Evolutionary conservation across 805 yeast species (phyloP).

Genomic region (Wickerhamomyces silvicola): DNA sequence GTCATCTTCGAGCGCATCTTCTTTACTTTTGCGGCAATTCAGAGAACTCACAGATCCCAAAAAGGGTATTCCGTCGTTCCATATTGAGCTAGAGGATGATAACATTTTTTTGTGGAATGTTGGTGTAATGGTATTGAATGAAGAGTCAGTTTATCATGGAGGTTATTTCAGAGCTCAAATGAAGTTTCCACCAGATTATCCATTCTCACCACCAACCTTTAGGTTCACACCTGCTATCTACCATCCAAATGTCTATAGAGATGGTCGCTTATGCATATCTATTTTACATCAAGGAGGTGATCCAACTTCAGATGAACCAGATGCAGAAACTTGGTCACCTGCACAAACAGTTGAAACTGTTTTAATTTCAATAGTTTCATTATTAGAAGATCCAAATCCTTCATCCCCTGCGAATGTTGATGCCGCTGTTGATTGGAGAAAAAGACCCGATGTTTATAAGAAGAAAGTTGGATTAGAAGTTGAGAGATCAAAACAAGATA

Average conservation of each 20-base stretch:
- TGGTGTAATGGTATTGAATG: slow-evolving; percentile 86
- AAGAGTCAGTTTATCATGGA: slow-evolving; percentile 87
- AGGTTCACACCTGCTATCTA: slow-evolving; percentile 88
- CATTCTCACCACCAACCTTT: slow-evolving; percentile 88
- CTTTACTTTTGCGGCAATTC: slow-evolving; percentile 86
- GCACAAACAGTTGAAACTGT: slow-evolving; percentile 91
- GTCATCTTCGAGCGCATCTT: slow-evolving; percentile 49
- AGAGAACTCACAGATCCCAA: slow-evolving; percentile 91
- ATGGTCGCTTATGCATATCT: slow-evolving; percentile 89
- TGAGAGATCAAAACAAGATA: slow-evolving; percentile 73
- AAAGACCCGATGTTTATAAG: slow-evolving; percentile 69
- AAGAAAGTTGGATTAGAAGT: slow-evolving; percentile 76
- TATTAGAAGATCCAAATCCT: slow-evolving; percentile 90
- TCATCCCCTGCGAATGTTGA: slow-evolving; percentile 94
- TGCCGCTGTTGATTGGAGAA: slow-evolving; percentile 87
- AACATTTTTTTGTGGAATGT: slow-evolving; percentile 69
- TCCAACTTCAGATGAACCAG: slow-evolving; percentile 84
- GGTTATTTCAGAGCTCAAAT: slow-evolving; percentile 93
- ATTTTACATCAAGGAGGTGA: slow-evolving; percentile 91
- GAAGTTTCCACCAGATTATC: slow-evolving; percentile 89
- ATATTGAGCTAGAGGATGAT: slow-evolving; percentile 60
- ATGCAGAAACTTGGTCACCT: slow-evolving; percentile 90
- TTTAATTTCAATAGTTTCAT: slow-evolving; percentile 80
- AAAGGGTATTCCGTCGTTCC: slow-evolving; percentile 67
- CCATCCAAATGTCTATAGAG: slow-evolving; percentile 93